Base-by-base conservation (phyloP, 768 basidiomycete genomes). In the Tylopilus subfusipes region DNA sequence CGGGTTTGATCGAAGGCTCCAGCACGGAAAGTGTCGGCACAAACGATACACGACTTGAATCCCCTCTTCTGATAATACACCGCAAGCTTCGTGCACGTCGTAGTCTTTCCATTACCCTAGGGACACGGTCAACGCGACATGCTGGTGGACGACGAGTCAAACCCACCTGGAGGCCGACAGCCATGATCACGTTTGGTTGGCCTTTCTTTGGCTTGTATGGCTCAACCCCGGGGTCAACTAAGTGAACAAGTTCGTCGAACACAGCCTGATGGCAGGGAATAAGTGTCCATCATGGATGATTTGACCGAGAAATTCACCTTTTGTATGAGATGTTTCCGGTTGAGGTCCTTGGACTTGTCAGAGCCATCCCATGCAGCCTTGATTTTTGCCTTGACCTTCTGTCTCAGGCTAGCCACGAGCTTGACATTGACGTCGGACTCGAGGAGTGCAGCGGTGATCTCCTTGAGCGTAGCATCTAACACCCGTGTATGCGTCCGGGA, bases 391-490 rank as follows among this genome's bases (percentile, higher is more conserved):
- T 95, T 94, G 65, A 98, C 93, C 70, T 93, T 93, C 58, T 88
- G 84, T 58, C 93, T 83, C 52, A 97, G 71, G 36, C 84, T 83
- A 6, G 92, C 82, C 19, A 98, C 97, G 21, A 98, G 83, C 70
- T 96, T 97, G 63, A 99, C 96, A 68, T 99, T 99, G 60, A 99
- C 96, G 74, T 99, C 97, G 19, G 94, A 88, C 72, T 98, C 95
- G 42, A 99, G 82, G 30, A 98, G 76, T 11, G 96, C 96, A 24
- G 93, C 82, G 44, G 91, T 93, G 58, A 99, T 90, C 73, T 97
- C 93, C 74, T 98, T 98, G 58, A 99, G 83, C 16, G 91, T 84
- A 4, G 85, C 83, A 76, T 99, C 97, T 66, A 99, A 84, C 45
- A 93, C 91, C 95, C 98, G 69, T 11, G 31, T 12, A 53, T 53